phyloP scores from a whole-genome alignment of 257 asterid genomes.

The Orobanche coerulescens region DNA sequence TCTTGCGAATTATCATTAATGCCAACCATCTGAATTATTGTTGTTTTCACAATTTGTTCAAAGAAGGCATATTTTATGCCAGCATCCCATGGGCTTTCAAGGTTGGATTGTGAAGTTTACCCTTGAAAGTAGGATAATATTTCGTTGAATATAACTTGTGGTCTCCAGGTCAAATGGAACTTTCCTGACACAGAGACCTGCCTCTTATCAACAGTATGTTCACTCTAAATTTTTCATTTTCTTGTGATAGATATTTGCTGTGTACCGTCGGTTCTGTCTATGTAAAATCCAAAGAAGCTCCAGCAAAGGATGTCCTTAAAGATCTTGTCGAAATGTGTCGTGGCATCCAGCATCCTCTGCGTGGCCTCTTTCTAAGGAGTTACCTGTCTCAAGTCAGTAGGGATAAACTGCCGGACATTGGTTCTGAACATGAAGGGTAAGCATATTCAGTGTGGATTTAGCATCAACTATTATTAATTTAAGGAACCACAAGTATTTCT shows the following conservation, averaged over 20 bases:
- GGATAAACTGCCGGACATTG: constrained; percentile 94
- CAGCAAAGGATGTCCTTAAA: constrained; percentile 92
- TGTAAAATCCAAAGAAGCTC: constrained; percentile 96
- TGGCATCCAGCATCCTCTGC: constrained; percentile 89
- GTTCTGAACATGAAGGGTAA: constrained; percentile 98
- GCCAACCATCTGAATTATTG: constrained; percentile 12
- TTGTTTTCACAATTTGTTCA: background rate
- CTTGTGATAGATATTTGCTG: constrained; percentile 65
- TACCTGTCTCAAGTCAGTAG: constrained; percentile 97
- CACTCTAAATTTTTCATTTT: constrained; percentile 16
- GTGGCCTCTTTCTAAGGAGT: constrained; percentile 95
- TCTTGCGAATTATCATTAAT: background rate
- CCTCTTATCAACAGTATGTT: background rate
- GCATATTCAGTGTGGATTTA: constrained; percentile 21
- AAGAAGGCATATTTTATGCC: constrained; percentile 3
- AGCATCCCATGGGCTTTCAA: constrained; percentile 8
- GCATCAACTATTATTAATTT: constrained; percentile 9
- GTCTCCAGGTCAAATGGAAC: constrained; percentile 11
- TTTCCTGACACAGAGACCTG: background rate
- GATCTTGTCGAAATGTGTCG: constrained; percentile 99
- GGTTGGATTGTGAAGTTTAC: background rate
- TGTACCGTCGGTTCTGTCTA: constrained; percentile 98
- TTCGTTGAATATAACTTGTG: constrained; percentile 9
- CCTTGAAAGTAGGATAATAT: background rate
- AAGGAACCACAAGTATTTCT: background rate